phyloP scores from a whole-genome alignment of 495 filamentous ascomycete genomes.

The Rostrohypoxylon terebratum region DNA sequence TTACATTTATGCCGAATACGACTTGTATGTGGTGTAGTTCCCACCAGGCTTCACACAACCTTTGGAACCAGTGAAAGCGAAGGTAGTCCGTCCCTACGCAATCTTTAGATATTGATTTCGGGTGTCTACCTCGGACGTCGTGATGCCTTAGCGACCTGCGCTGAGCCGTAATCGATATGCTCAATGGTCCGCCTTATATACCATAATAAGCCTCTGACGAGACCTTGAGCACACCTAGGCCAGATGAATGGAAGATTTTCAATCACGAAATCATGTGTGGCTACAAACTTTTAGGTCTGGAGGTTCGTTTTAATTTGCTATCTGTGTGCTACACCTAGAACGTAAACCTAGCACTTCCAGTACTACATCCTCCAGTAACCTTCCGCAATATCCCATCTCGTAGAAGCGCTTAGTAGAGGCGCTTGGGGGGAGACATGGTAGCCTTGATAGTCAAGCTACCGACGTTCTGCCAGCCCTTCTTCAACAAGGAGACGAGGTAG shows the following conservation, averaged over 20 bases:
- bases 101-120: no score
- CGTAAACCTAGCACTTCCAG: conserved; percentile 38
- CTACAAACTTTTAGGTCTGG: conserved; percentile 1
- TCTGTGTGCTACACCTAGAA: conserved; percentile 33
- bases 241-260: conserved; percentile 4
- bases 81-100: no score
- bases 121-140: no score
- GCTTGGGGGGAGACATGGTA: conserved; percentile 97
- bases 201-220: no score
- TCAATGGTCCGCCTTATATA: no score
- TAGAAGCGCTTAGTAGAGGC: conserved; percentile 96
- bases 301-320: conserved; percentile 48
- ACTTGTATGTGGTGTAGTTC: no score
- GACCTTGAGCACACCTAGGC: no score
- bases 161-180: no score
- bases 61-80: no score
- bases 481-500: conserved; percentile 97
- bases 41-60: no score
- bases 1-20: no score
- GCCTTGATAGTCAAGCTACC: conserved; percentile 99
- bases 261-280: neutral
- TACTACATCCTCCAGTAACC: conserved; percentile 45
- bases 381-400: conserved; percentile 60
- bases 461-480: conserved; percentile 99
- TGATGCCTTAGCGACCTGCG: no score